Conservation (phyloP, 495 filamentous ascomycete species). For the Xylaria castorea region DNA sequence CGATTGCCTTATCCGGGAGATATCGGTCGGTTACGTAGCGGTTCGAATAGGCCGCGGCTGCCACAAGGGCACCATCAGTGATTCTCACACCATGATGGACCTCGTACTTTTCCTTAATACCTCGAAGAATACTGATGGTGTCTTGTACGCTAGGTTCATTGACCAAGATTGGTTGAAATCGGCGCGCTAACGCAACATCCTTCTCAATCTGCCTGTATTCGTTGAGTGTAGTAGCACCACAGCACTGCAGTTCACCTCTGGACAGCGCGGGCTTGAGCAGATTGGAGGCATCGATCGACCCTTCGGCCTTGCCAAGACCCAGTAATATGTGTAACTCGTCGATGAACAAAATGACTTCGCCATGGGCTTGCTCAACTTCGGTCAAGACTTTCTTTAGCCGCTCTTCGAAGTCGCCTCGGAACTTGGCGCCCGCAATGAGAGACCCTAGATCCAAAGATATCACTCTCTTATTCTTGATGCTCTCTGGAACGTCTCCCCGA, state of each 20-base stretch:
- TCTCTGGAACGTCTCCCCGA: slow-evolving; percentile 91
- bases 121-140: slow-evolving; percentile 93
- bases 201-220: slow-evolving; percentile 96
- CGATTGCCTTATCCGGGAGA: slow-evolving; percentile 95
- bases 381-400: slow-evolving; percentile 87
- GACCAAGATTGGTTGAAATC: slow-evolving; percentile 93
- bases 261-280: slow-evolving; percentile 93
- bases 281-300: slow-evolving; percentile 95
- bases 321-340: slow-evolving; percentile 94
- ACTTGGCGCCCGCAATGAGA: slow-evolving; percentile 95
- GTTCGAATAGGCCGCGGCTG: slow-evolving; percentile 90
- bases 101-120: slow-evolving; percentile 96
- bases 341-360: slow-evolving; percentile 90
- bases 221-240: slow-evolving; percentile 89
- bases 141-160: slow-evolving; percentile 88
- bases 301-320: slow-evolving; percentile 92
- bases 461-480: slow-evolving; percentile 92
- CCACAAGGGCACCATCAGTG: slow-evolving; percentile 88
- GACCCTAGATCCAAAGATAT: slow-evolving; percentile 86
- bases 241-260: slow-evolving; percentile 91
- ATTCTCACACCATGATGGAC: slow-evolving; percentile 96
- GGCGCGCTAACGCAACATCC: slow-evolving; percentile 87
- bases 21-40: slow-evolving; percentile 97
- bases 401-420: slow-evolving; percentile 95
- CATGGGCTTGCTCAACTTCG: slow-evolving; percentile 88